Percentiles rank a stretch among this genome's conserved stretches.
Conservation (phyloP, 257 asterid genomes). For the Osmanthus fragrans region DNA sequence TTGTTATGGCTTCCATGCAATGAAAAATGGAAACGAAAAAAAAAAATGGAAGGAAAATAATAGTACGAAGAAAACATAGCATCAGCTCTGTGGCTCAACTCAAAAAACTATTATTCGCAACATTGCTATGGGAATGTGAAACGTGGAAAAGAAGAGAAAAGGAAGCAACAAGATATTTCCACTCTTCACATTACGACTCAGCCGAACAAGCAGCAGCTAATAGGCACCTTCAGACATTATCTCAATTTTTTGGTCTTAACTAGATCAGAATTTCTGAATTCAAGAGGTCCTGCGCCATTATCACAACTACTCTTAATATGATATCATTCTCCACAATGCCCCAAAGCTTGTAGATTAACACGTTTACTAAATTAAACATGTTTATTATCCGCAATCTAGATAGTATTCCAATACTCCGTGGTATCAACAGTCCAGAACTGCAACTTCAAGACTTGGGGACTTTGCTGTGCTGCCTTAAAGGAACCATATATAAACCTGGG, state of each 20-base stretch:
- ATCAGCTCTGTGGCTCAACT: background rate
- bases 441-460: no score
- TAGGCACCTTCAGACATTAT: background rate
- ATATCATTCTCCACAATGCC: no score
- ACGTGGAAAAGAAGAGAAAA: background rate
- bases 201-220: background rate
- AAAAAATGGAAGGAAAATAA: background rate
- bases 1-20: background rate
- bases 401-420: no score
- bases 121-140: background rate
- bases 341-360: no score
- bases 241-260: background rate
- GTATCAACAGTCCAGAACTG: no score
- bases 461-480: no score
- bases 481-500: no score
- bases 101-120: background rate
- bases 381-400: no score
- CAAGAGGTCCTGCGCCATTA: no score
- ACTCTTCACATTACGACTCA: background rate
- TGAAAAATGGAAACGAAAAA: background rate
- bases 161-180: background rate
- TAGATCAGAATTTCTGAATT: no score
- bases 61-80: background rate
- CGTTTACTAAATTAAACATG: no score
- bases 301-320: no score